Conservation (phyloP, 2,329 filamentous ascomycete genomes). For the Colletotrichum camelliae region DNA sequence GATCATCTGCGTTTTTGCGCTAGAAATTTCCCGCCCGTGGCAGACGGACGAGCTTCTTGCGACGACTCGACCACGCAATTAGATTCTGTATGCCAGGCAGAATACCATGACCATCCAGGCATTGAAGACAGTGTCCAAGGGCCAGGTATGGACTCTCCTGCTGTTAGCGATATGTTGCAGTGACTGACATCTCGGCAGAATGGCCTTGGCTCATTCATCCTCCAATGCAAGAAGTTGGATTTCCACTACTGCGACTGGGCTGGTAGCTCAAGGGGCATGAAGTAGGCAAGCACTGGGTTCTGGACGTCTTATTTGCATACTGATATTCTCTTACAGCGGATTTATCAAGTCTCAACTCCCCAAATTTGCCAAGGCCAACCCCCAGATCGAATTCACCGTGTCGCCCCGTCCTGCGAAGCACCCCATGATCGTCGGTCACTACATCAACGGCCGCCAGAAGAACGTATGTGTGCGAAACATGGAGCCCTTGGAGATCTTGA, state of each 20-base stretch:
- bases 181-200: constrained; percentile 63
- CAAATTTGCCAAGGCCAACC: constrained; percentile 80
- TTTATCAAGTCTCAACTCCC: constrained; percentile 83
- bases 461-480: constrained; percentile 89
- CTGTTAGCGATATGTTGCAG: too few species aligned
- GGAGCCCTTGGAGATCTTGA: constrained; percentile 77
- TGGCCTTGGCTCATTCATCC: constrained; percentile 94
- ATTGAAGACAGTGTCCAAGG: constrained; percentile 55
- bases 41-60: not conserved
- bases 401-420: constrained; percentile 90
- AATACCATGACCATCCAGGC: constrained; percentile 59
- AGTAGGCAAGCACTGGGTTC: constrained; percentile 55
- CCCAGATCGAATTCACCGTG: constrained; percentile 88
- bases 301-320: not conserved
- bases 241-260: constrained; percentile 98
- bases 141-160: constrained; percentile 49
- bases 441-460: constrained; percentile 89
- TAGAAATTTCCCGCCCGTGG: constrained; percentile 18
- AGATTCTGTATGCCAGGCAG: constrained; percentile 9
- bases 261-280: constrained; percentile 93
- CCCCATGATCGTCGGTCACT: constrained; percentile 86
- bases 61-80: not conserved
- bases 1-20: constrained; percentile 11
- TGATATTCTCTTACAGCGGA: constrained; percentile 55
- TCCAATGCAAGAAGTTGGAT: constrained; percentile 95